Percentiles rank a stretch among this genome's conserved stretches.
Conservation (phyloP, 345 rosid genomes). For the Ricinus communis region DNA sequence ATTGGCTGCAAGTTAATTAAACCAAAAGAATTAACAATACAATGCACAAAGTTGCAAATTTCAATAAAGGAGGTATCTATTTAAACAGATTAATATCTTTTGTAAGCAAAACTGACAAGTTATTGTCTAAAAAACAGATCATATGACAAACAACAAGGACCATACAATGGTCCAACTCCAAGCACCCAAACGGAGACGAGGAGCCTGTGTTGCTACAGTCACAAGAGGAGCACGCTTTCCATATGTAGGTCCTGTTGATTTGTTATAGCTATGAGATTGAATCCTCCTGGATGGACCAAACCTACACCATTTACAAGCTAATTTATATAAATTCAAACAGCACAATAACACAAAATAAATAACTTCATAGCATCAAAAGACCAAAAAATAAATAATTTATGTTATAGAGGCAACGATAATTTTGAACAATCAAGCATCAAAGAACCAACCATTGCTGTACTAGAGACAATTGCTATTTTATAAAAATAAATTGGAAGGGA, state of each 20-base stretch:
- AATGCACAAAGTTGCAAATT: too few relatives aligned
- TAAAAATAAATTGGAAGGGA: too few relatives aligned
- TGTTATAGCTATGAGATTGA: conserved; percentile 50
- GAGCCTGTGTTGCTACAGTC: conserved; percentile 32
- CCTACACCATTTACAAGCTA: conserved; percentile 19
- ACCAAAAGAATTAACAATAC: too few relatives aligned
- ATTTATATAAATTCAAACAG: not conserved
- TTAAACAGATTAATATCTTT: too few relatives aligned
- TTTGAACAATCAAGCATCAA: too few relatives aligned
- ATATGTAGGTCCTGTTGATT: conserved; percentile 40
- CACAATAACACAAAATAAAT: not conserved
- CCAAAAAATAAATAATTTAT: too few relatives aligned
- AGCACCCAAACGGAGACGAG: conserved; percentile 40
- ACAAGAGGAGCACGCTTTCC: conserved; percentile 30
- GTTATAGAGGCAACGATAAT: too few relatives aligned
- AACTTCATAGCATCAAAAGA: not conserved
- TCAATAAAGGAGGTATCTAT: too few relatives aligned
- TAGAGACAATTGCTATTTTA: too few relatives aligned
- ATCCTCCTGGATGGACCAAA: conserved; percentile 41
- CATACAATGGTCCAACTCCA: conserved; percentile 51
- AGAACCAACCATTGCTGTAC: too few relatives aligned
- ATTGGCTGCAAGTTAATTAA: conserved; percentile 52
- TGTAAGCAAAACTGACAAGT: too few relatives aligned
- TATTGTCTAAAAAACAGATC: not conserved
- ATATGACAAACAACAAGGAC: not conserved